Evolutionary conservation across 768 basidiomycete genomes (phyloP).

Genomic region (Phanerochaete sordida): DNA sequence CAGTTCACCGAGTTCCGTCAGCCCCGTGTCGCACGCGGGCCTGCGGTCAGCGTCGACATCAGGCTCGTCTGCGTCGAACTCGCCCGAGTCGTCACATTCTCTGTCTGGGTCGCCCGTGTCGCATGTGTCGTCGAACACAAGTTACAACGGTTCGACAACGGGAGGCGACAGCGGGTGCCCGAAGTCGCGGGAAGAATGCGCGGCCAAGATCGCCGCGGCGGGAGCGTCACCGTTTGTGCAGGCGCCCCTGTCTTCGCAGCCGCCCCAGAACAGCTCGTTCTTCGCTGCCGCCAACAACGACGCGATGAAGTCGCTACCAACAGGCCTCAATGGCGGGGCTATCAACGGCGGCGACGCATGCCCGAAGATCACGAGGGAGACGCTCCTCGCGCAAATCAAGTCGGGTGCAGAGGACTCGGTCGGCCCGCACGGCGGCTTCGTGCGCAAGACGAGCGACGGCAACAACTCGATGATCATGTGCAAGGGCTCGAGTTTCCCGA

Average conservation of each 20-base stretch:
- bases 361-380: constrained; percentile 17
- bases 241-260: constrained; percentile 19
- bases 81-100: constrained; percentile 21
- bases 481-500: constrained; percentile 64
- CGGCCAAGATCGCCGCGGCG: constrained; percentile 42
- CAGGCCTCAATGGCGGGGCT: background rate
- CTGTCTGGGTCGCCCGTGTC: constrained; percentile 38
- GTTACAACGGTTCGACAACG: constrained; percentile 20
- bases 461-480: constrained; percentile 60
- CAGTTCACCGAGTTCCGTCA: constrained; percentile 34
- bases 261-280: constrained; percentile 1
- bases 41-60: constrained; percentile 16
- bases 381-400: constrained; percentile 2
- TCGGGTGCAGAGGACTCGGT: constrained; percentile 3
- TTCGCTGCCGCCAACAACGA: background rate
- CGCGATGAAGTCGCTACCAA: constrained; percentile 5
- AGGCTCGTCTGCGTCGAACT: constrained; percentile 18
- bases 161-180: constrained; percentile 47
- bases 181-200: constrained; percentile 52
- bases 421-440: constrained; percentile 17
- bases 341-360: constrained; percentile 14
- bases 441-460: constrained; percentile 35
- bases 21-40: constrained; percentile 53
- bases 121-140: constrained; percentile 31
- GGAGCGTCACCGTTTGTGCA: constrained; percentile 60